These are phyloP conservation scores for Russula dissimulans DNA, from an alignment of 768 basidiomycete genomes.

Conservation along the genomic window DNA sequence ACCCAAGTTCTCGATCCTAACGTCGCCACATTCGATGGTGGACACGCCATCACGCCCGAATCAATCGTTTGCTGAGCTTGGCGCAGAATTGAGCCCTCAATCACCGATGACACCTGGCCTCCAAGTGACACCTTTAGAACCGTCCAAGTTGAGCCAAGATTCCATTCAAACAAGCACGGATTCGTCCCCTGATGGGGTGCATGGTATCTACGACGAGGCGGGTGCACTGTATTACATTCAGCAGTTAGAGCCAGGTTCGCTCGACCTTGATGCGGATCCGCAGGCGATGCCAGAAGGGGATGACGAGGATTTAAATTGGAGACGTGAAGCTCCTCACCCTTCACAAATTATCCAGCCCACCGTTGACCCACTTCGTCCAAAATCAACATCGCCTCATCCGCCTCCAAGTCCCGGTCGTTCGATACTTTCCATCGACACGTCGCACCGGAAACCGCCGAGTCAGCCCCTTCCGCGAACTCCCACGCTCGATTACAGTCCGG, in stretches of 20 bases:
- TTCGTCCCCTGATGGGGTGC: constrained; percentile 19
- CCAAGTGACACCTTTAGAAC: background rate
- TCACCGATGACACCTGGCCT: background rate
- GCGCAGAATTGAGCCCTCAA: background rate
- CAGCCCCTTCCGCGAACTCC: constrained; percentile 15
- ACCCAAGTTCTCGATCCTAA: constrained; percentile 24
- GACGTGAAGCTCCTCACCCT: background rate
- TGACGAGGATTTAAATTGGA: constrained; percentile 28
- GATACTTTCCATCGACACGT: background rate
- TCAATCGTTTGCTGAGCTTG: constrained; percentile 10
- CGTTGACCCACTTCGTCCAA: constrained; percentile 16
- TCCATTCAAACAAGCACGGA: constrained; percentile 14
- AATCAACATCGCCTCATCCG: background rate
- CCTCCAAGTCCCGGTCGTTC: background rate
- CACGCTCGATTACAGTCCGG: constrained; percentile 14
- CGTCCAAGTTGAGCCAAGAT: constrained; percentile 13
- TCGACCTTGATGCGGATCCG: constrained; percentile 9
- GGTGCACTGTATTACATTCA: constrained; percentile 66
- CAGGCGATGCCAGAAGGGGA: constrained; percentile 24
- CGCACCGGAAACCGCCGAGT: constrained; percentile 19
- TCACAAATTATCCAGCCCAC: background rate
- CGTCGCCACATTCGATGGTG: constrained; percentile 32
- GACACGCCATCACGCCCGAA: constrained; percentile 9
- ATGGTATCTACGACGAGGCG: constrained; percentile 43
- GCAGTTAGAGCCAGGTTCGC: constrained; percentile 33